phyloP scores from a whole-genome alignment of 2,329 filamentous ascomycete species.

The Pseudonectria buxi region DNA sequence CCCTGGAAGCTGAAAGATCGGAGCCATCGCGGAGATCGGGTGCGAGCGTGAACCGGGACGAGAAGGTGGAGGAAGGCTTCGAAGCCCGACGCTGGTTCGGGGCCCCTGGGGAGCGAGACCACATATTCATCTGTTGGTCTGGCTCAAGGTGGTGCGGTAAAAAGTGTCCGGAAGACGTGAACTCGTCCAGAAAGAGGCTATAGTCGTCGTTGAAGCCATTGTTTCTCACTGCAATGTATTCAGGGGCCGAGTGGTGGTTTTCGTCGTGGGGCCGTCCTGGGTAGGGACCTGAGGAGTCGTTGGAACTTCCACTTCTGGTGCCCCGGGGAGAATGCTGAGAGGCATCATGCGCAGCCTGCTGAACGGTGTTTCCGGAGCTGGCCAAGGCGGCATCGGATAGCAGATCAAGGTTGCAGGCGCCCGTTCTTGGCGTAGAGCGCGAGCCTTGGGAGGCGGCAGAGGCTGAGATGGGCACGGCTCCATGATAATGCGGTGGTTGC shows the following conservation, averaged over 20 bases:
- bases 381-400: constrained; percentile 54
- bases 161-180: constrained; percentile 47
- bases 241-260: constrained; percentile 33
- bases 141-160: constrained; percentile 48
- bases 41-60: constrained; percentile 48
- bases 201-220: constrained; percentile 47
- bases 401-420: constrained; percentile 51
- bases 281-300: constrained; percentile 40
- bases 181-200: constrained; percentile 53
- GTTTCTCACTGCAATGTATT: constrained; percentile 24
- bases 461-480: constrained; percentile 28
- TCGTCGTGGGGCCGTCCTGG: constrained; percentile 43
- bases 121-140: constrained; percentile 46
- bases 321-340: constrained; percentile 34
- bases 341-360: constrained; percentile 42
- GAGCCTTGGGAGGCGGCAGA: constrained; percentile 39
- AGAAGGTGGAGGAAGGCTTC: constrained; percentile 45
- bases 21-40: constrained; percentile 42
- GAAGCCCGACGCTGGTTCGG: constrained; percentile 34
- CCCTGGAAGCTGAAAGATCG: constrained; percentile 15
- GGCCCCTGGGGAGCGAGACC: constrained; percentile 38
- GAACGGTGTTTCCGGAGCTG: constrained; percentile 48
- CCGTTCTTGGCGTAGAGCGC: constrained; percentile 38
- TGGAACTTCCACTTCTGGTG: constrained; percentile 42
- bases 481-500: constrained; percentile 33